Conservation (phyloP, 257 asterid species). For the Leonotis leonurus region DNA sequence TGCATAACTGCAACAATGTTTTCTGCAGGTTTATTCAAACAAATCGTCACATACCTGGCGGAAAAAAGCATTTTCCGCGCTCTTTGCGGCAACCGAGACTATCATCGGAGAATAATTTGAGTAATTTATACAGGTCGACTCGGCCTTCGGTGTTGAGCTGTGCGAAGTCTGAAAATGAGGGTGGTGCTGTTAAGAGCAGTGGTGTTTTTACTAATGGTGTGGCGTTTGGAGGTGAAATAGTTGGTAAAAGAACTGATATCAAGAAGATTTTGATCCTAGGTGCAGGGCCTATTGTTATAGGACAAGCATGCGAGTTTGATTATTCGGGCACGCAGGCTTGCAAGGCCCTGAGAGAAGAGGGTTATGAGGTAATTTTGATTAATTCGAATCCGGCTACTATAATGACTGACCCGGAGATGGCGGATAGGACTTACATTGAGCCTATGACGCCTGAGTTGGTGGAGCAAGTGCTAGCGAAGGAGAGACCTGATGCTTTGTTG, state of each 20-base stretch:
- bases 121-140: conserved; percentile 20
- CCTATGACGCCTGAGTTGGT: conserved; percentile 97
- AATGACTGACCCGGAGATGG: conserved; percentile 92
- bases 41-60: conserved; percentile 21
- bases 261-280: conserved; percentile 87
- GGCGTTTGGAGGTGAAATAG: conserved; percentile 15
- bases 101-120: conserved; percentile 13
- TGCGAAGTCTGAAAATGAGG: conserved; percentile 25
- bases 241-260: conserved; percentile 77
- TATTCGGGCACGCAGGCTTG: conserved; percentile 99
- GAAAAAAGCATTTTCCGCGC: conserved; percentile 30
- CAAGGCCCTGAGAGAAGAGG: conserved; percentile 95
- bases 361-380: conserved; percentile 82
- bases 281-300: conserved; percentile 96
- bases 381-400: conserved; percentile 97
- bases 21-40: conserved; percentile 30
- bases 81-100: conserved; percentile 7
- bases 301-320: conserved; percentile 97
- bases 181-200: conserved; percentile 19
- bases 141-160: conserved; percentile 29
- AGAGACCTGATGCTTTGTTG: conserved; percentile 88
- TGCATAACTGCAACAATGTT: conserved; percentile 33
- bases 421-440: conserved; percentile 91
- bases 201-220: conserved; percentile 22
- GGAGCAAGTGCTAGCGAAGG: conserved; percentile 89